A percentile compares a stretch with the other conserved stretches of the same genome.
These are phyloP conservation scores for Solanum arcanum DNA, from an alignment of 257 asterid species.

Conservation along the genomic window DNA sequence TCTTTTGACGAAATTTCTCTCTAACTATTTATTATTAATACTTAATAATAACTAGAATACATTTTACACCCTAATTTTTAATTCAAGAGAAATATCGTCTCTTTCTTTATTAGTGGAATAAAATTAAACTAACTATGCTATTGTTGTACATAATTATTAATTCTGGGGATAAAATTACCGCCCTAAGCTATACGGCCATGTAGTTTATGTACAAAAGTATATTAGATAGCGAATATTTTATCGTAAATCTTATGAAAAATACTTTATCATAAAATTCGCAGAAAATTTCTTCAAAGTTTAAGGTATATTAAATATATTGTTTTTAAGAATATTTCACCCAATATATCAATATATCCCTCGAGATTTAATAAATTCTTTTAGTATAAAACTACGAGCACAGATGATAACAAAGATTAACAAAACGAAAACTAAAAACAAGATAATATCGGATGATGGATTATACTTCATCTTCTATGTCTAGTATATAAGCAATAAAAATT, in stretches of 20 bases:
- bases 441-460: neutral
- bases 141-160: neutral
- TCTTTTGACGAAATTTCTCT: neutral
- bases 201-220: neutral
- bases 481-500: neutral
- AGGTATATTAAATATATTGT: no score
- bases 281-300: no score
- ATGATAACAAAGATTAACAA: neutral
- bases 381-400: neutral
- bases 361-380: neutral
- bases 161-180: neutral
- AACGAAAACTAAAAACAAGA: neutral
- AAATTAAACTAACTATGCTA: neutral
- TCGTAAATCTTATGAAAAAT: neutral
- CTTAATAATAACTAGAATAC: neutral
- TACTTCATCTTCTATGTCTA: neutral
- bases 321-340: neutral
- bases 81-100: neutral
- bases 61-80: neutral
- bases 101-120: neutral
- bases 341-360: no score
- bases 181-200: neutral
- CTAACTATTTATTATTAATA: neutral
- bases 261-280: no score
- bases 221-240: neutral